Evolutionary conservation across 192 early-diverging fungal genomes (phyloP), one percentile per base, ranked within the genome.

Genomic region (Pilaira anomala): DNA sequence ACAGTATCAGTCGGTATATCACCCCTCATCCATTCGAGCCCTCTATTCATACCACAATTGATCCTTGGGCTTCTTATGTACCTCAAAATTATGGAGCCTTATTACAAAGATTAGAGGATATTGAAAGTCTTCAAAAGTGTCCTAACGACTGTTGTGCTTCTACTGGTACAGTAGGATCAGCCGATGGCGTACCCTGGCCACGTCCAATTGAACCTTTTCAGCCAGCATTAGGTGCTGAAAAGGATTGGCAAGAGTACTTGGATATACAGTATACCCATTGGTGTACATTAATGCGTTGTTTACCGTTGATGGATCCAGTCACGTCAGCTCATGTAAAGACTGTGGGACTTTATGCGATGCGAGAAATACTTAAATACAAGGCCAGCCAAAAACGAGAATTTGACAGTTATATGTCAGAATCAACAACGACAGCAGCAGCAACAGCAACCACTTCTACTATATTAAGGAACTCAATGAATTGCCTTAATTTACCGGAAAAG

Each of bases 211-310:
- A 52, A 25, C 49, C 62, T 14, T 22, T 40, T 51, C 48, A 39
- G 9, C 16, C 19, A 1, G 21, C 50, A n/a, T 11, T 29, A 28
- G 46, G 19, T 18, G 36, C 18, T 8, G 26, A 36, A 1, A 36
- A 9, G 11, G 33, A 36, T 36, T 36, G 33, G 33, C 33, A 36
- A 36, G 33, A 36, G 33, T 46, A 25, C 39, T 36, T 63, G 2
- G 42, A 55, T 14, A 28, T 25, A 19, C 52, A 54, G 24, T 65
- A 65, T 56, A 41, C 44, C 13, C 53, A 65, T 24, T 65, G 63
- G 63, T 65, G 63, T 39, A 56, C 53, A n/a, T 26, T 65, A 8
- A 41, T 65, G 63, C 36, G 52, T 9, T 65, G 63, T 13, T 36
- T 65, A 21, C 63, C 63, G n/a, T 19, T 54, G 2, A 39, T 65